Percentiles rank a stretch among this genome's conserved stretches.
These are phyloP conservation scores for Kodamaea sp. DNA, from an alignment of 1,139 yeast genomes.

Conservation along the genomic window DNA sequence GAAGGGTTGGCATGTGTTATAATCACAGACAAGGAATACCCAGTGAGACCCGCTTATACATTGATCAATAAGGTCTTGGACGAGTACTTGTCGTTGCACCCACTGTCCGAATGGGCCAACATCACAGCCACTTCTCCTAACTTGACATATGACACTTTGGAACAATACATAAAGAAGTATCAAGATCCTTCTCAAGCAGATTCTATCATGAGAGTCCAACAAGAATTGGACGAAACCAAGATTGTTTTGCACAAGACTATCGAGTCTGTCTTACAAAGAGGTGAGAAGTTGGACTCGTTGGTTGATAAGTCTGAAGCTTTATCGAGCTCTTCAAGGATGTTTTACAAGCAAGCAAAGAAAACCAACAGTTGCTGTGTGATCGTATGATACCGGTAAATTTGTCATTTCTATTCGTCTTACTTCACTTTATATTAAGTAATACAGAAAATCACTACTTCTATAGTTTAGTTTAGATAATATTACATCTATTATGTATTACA, in stretches of 20 bases:
- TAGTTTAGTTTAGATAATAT: slow-evolving; percentile 1
- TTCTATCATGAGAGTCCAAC: slow-evolving; percentile 94
- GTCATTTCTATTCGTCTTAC: not conserved
- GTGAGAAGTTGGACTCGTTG: slow-evolving; percentile 89
- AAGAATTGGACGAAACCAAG: slow-evolving; percentile 95
- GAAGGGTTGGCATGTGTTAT: slow-evolving; percentile 95
- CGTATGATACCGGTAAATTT: not conserved
- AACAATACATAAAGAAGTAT: slow-evolving; percentile 71
- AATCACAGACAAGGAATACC: slow-evolving; percentile 92
- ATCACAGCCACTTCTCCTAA: slow-evolving; percentile 46
- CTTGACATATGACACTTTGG: slow-evolving; percentile 60
- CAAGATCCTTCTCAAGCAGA: slow-evolving; percentile 98
- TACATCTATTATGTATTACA: not conserved
- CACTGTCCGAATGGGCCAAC: slow-evolving; percentile 64
- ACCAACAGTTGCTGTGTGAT: slow-evolving; percentile 93
- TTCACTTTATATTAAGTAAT: not conserved
- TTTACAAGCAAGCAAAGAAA: slow-evolving; percentile 95
- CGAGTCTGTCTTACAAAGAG: slow-evolving; percentile 90
- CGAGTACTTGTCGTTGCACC: slow-evolving; percentile 83
- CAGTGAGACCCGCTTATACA: slow-evolving; percentile 96
- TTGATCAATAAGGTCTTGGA: slow-evolving; percentile 86
- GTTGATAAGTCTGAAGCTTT: slow-evolving; percentile 95
- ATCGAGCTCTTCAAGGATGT: slow-evolving; percentile 84
- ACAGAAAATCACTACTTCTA: not conserved
- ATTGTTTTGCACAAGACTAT: slow-evolving; percentile 94